Conservation (phyloP, 1,139 yeast genomes). For the Sugiyamaella japonica region DNA sequence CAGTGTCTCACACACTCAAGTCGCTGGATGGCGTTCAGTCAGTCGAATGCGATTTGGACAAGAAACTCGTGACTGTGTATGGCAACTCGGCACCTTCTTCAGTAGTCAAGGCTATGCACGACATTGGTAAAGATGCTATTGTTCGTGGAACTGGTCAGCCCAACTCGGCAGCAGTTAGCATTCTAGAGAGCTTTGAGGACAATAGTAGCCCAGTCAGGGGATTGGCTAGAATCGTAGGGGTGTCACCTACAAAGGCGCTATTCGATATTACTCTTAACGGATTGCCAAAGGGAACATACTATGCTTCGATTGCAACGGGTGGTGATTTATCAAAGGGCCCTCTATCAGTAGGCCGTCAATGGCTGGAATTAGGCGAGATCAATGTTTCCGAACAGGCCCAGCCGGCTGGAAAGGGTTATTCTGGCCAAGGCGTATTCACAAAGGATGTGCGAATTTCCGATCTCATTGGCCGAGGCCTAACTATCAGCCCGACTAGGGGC, state of each 20-base stretch:
- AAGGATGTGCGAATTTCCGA: slow-evolving; percentile 52
- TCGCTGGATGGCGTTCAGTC: slow-evolving; percentile 44
- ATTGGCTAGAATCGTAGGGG: slow-evolving; percentile 80
- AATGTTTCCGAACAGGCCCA: slow-evolving; percentile 45
- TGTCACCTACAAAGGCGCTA: slow-evolving; percentile 49
- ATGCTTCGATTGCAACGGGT: slow-evolving; percentile 63
- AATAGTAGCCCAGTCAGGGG: slow-evolving; percentile 70
- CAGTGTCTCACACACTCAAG: slow-evolving; percentile 55
- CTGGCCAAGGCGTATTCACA: slow-evolving; percentile 66
- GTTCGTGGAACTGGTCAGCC: slow-evolving; percentile 88
- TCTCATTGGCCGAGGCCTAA: slow-evolving; percentile 78
- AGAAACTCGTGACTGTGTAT: slow-evolving; percentile 60
- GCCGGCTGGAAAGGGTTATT: slow-evolving; percentile 26
- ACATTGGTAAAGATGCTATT: slow-evolving; percentile 82
- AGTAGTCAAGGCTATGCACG: slow-evolving; percentile 63
- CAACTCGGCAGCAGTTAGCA: slow-evolving; percentile 89
- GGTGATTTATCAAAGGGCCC: slow-evolving; percentile 84
- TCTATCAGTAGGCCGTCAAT: slow-evolving; percentile 62
- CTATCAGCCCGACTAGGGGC: slow-evolving; percentile 48
- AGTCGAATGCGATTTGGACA: slow-evolving; percentile 52
- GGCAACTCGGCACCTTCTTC: slow-evolving; percentile 71
- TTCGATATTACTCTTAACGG: slow-evolving; percentile 82
- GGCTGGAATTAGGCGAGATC: slow-evolving; percentile 41
- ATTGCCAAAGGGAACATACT: slow-evolving; percentile 59
- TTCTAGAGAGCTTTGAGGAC: slow-evolving; percentile 70